Base-by-base conservation (phyloP, 2,329 filamentous ascomycete genomes). In the Capronia coronata region DNA sequence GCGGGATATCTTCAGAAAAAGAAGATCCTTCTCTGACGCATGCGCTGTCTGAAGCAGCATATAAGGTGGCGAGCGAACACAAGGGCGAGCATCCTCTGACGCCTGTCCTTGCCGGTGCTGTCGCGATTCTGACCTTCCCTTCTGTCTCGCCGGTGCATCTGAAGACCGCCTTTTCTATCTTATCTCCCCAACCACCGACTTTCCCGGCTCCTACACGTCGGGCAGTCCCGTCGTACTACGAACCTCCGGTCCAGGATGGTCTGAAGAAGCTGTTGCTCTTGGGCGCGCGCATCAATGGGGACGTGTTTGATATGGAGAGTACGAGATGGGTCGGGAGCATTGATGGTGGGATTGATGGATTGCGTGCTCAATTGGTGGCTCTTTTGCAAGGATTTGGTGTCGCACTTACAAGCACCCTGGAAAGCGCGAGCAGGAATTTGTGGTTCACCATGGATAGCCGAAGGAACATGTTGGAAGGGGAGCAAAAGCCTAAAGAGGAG, bases 381-480 rank as follows among this genome's bases (percentile, higher is more conserved):
- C 79, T 94, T 71, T 75, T 98, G 66, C 86, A 93, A 70, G 81
- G 82, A 55, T 80, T 87, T 55, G 89, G 90, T 34, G 78, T 87
- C 48, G 82, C 83, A 51, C 69, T 98, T 48, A 86, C 89, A 19
- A 82, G 71, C 56, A 78, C 83, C n/a, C 71, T 98, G 61, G 88
- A 95, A 67, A 82, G 86, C 47, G 81, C 86, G 42, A 77, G 83
- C 52, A 87, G 84, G 75, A 90, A 79, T 64, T 65, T 98, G 60
- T 97, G 91, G 76, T 76, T 95, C 55, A 87, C 91, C 10, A 73
- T 98, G 62, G 91, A 97, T 74, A 81, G 86, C 42, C 76, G 91
- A 66, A 82, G 83, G 69, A 80, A 75, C 42, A 84, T 91, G 71
- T 68, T 98, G 66, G 88, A 96, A 63, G 86, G 90, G 60, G 83